These are phyloP conservation scores for Yamadazyma philogaea DNA, from an alignment of 805 yeast genomes.

Conservation along the genomic window DNA sequence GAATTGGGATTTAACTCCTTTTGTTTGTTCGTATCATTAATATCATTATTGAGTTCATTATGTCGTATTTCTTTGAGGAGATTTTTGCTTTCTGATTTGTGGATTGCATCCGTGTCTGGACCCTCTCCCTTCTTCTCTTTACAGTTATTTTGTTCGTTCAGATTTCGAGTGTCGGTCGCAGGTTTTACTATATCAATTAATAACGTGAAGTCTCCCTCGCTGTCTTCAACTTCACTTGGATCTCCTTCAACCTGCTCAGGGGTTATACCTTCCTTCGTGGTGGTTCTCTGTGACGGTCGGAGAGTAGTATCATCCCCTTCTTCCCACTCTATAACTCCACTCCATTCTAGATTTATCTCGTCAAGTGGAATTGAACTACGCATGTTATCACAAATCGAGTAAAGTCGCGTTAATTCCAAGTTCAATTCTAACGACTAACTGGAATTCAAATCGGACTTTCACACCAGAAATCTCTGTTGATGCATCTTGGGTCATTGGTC, in stretches of 20 bases:
- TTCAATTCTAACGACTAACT: slow-evolving; percentile 7
- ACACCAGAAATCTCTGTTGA: neutral
- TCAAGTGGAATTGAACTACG: slow-evolving; percentile 12
- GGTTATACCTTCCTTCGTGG: neutral
- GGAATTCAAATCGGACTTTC: slow-evolving; percentile 8
- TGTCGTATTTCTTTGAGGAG: neutral
- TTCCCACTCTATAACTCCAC: neutral
- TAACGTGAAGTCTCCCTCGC: slow-evolving; percentile 13
- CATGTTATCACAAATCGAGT: neutral
- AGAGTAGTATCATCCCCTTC: neutral
- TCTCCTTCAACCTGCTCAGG: neutral
- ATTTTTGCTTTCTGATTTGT: no score
- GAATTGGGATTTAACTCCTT: neutral
- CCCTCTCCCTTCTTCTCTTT: neutral
- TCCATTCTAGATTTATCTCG: slow-evolving; percentile 12
- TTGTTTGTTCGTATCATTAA: neutral
- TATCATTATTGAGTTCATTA: neutral
- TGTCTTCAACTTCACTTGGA: slow-evolving; percentile 7
- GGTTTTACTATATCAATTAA: slow-evolving; percentile 1
- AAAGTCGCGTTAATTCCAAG: slow-evolving; percentile 5
- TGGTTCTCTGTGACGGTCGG: neutral
- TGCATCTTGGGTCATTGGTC: slow-evolving; percentile 3
- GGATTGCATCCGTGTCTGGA: no score
- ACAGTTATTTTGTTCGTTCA: neutral
- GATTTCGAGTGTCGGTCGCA: neutral